A percentile compares a stretch with the other conserved stretches of the same genome.
These are phyloP conservation scores for Bullera alba DNA, from an alignment of 768 basidiomycete genomes.

Conservation along the genomic window DNA sequence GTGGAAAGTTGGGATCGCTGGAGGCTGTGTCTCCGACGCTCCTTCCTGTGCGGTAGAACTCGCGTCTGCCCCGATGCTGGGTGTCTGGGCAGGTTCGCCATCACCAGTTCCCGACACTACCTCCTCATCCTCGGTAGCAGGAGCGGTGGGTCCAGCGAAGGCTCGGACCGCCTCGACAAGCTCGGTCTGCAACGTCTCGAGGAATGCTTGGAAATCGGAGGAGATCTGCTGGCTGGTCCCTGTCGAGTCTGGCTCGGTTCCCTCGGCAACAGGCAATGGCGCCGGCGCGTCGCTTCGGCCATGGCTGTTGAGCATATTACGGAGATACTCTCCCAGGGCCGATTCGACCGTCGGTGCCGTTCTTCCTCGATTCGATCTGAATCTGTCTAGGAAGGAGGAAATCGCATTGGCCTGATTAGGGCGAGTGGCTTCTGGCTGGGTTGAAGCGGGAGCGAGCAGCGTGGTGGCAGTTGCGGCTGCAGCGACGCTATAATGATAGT, in stretches of 20 bases:
- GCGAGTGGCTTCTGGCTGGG: conserved; percentile 47
- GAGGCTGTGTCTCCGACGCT: background rate
- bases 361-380: conserved; percentile 15
- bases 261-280: no score
- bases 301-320: conserved; percentile 44
- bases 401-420: background rate
- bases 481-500: conserved; percentile 56
- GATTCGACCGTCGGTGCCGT: conserved; percentile 19
- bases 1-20: conserved; percentile 15
- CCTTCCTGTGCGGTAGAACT: background rate
- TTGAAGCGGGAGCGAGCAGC: conserved; percentile 56
- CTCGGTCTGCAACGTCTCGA: conserved; percentile 19
- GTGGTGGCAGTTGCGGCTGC: conserved; percentile 89
- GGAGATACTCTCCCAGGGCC: conserved; percentile 50
- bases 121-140: background rate
- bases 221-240: no score
- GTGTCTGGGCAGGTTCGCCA: background rate
- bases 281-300: no score
- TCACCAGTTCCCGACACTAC: no score
- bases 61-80: background rate
- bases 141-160: background rate
- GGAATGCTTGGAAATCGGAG: conserved; percentile 24
- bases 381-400: conserved; percentile 15
- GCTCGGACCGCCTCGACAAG: background rate
- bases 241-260: no score